Evolutionary conservation across 2,329 filamentous ascomycete species (phyloP), one percentile per base, ranked within the genome.

Genomic region (Botrytis paeoniae): DNA sequence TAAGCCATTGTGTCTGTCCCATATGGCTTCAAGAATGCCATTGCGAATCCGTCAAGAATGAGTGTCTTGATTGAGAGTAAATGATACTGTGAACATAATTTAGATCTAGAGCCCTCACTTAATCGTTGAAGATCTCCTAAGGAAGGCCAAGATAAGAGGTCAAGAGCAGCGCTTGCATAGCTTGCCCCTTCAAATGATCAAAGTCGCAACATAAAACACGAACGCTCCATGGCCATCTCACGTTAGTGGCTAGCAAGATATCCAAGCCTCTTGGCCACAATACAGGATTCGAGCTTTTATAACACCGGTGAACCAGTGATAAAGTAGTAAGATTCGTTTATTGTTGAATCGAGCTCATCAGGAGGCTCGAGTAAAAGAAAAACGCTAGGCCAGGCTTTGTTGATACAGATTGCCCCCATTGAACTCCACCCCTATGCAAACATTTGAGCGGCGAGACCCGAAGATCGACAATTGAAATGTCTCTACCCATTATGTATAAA

Each of bases 341-440:
- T 69, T 57, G 35, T 68, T 32, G 65, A 57, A 69, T 41, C 12
- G 65, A 57, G 25, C 65, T 57, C 37, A 41, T 69, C 37, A 69
- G 37, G 48, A 69, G 65, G n/a, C 65, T 32, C 37, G n/a, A 69
- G 48, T 54, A 54, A 69, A 51, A 37, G 29, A 48, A 61, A 41
- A 57, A 57, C 10, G 39, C 65, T 37, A 48, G n/a, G 37, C 48
- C 37, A 57, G 39, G 10, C 29, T 66, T 65, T 59, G 70, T 66
- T 71, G 45, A 57, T 45, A 71, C 61, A 71, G 29, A 22, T 66
- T 66, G 61, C 25, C 54, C 60, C 69, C 32, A 32, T 37, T 71
- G 22, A 71, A 71, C 70, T 71, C 70, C 70, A 39, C 45, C 45
- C 61, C 48, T 41, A 59, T 66, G 70, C 43, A 64, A 54, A 35